Base-by-base conservation (phyloP, 1,139 yeast genomes). In the Scheffersomyces quercinus region DNA sequence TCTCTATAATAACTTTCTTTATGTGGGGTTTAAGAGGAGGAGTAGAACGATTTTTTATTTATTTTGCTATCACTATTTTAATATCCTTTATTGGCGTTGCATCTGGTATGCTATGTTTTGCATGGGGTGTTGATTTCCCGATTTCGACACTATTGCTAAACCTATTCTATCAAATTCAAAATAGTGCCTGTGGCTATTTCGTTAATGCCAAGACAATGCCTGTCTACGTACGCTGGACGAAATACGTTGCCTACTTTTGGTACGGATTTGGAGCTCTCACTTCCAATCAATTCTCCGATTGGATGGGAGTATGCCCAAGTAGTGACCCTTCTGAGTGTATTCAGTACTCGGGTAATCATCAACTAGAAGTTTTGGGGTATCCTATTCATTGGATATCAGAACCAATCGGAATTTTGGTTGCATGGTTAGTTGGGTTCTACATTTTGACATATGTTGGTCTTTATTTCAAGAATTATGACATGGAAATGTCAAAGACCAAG, bases 161-260 rank as follows among this genome's bases (percentile, higher is more conserved):
- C 35, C 43, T 54, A 29, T 50, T 58, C 35, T 60, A 59, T 40
- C 65, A 60, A 36, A 41, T 60, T 20, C 64, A 60, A 40, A 60
- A 60, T 37, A 58, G 59, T 39, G 63, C 63, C 1, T 58, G 62
- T 47, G 65, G 65, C 1, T 60, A 52, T 44, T 60, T 60, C 42
- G 61, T 58, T 28, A 60, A 60, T 42, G 54, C 64, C 3, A 49
- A 50, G n/a, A 51, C 59, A 0, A 53, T 59, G 59, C 65, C 65
- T 1, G 61, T 59, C 3, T 60, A 60, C 38, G 64, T 60, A 5
- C 49, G 62, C 10, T 60, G 65, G 65, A 46, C 54, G 16, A 60
- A 60, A 41, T 60, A 59, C 35, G 35, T 58, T 36, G 62, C 65
- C 2, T 58, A 52, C 38, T 59, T 59, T 36, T 60, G 65, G 65